Evolutionary conservation across 116 monocot species (phyloP), one percentile per base, ranked within the genome.

Genomic region (Papilionanthe hybrid): DNA sequence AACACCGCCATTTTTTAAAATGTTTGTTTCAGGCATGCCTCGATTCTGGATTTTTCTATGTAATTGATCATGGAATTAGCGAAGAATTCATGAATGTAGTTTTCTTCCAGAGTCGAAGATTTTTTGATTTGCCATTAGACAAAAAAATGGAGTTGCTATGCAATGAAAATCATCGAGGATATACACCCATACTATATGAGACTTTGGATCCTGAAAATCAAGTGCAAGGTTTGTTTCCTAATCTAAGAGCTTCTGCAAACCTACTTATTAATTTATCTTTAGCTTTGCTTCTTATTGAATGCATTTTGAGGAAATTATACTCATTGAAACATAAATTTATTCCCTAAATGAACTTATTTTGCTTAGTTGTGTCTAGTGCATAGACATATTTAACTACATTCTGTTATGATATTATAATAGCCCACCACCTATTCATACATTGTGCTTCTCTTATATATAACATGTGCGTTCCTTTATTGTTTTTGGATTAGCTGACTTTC

Each of bases 41-140:
- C 41, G 96, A 96, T 81, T 93, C 82, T 82, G 93, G 96, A 48
- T 96, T 96, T 78, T 96, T 96, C 81, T 91, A 96, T 81, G 83
- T 93, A 47, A 68, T 92, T 13, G 87, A 93, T 63, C 96, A 96
- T 74, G 96, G 90, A 29, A 93, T 96, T 78, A 93, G 88, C 78
- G 82, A 91, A 48, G 94, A 93, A 29, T 88, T 94, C 27, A 96
- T 94, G 94, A 89, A 93, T 41, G 89, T 91, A 29, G 94, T 96
- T 56, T 96, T 96, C 37, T 9, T 69, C 17, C 89, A 93, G 78
- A 93, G 92, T 72, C 91, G 90, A 81, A 90, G 48, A 53, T 93
- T 93, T 57, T 96, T 96, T 83, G 77, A 92, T 82, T 83, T 96
- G 3, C 87, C 90, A 4, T 49, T 79, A 4, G 75, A 89, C 42